Evolutionary conservation across 1,284 basidiomycete species (phyloP).

Genomic region (Phlebopus sp.): DNA sequence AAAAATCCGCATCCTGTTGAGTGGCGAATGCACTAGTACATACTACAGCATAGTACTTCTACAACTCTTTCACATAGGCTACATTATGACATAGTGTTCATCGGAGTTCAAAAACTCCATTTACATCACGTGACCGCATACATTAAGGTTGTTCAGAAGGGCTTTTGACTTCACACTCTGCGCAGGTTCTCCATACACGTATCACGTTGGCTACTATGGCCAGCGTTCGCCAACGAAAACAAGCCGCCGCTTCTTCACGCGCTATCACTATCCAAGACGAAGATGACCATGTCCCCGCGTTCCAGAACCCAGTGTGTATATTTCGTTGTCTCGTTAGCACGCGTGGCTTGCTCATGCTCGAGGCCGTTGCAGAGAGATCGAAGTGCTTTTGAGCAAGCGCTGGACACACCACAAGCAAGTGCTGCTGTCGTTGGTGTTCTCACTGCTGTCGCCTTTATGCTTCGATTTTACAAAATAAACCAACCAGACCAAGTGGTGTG

Average conservation of each 20-base stretch:
- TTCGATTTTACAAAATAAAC: constrained; percentile 92
- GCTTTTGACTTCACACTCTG: constrained; percentile 4
- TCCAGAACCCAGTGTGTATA: constrained; percentile 27
- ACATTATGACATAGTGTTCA: too few relatives aligned
- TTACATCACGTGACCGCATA: constrained; percentile 20
- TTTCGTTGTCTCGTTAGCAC: not conserved
- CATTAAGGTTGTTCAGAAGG: constrained; percentile 5
- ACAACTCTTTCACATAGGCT: too few relatives aligned
- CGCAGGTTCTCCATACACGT: constrained; percentile 1
- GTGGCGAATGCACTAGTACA: too few relatives aligned
- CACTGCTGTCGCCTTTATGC: constrained; percentile 71
- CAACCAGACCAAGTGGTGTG: constrained; percentile 94
- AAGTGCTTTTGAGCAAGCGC: constrained; percentile 54
- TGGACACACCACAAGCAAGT: constrained; percentile 62
- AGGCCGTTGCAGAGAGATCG: constrained; percentile 41
- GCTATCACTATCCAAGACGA: constrained; percentile 30
- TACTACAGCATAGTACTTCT: too few relatives aligned
- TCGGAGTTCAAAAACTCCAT: too few relatives aligned
- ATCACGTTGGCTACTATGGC: constrained; percentile 24
- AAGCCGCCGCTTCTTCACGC: constrained; percentile 16
- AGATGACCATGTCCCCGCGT: constrained; percentile 34
- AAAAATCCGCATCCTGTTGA: too few relatives aligned
- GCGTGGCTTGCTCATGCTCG: constrained; percentile 3
- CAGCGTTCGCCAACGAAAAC: constrained; percentile 34
- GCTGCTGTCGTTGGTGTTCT: constrained; percentile 56